These are phyloP conservation scores for Septoria linicola DNA, from an alignment of 2,329 filamentous ascomycete species.

Conservation along the genomic window DNA sequence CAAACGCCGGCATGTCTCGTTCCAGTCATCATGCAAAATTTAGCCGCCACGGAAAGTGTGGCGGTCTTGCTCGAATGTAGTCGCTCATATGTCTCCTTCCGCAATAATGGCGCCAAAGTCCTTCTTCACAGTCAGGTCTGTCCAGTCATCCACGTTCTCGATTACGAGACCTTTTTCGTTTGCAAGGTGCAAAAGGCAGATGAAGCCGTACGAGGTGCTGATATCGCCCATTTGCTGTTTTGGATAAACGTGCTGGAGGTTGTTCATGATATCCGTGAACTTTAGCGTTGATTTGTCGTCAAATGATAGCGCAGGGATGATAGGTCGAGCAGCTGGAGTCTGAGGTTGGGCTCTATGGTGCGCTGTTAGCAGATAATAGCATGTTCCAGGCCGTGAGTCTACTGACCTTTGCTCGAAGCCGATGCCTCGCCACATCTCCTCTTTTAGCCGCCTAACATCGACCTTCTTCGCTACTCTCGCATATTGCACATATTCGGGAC, in stretches of 20 bases:
- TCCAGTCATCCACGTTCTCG: slow-evolving; percentile 57
- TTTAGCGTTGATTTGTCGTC: slow-evolving; percentile 60
- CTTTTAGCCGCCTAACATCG: slow-evolving; percentile 62
- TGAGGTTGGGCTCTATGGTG: slow-evolving; percentile 16
- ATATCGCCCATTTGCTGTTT: slow-evolving; percentile 88
- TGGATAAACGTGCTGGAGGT: slow-evolving; percentile 80
- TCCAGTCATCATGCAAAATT: no score
- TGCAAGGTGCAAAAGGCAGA: slow-evolving; percentile 83
- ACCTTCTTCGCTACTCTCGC: slow-evolving; percentile 66
- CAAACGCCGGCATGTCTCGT: no score
- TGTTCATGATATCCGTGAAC: slow-evolving; percentile 91
- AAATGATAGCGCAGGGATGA: slow-evolving; percentile 28
- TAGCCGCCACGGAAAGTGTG: no score
- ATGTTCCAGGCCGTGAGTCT: neutral
- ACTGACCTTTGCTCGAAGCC: slow-evolving; percentile 45
- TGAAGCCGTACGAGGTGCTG: slow-evolving; percentile 90
- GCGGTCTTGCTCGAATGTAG: no score
- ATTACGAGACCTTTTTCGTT: slow-evolving; percentile 89
- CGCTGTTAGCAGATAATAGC: neutral
- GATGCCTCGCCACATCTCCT: slow-evolving; percentile 65
- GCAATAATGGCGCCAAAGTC: slow-evolving; percentile 40
- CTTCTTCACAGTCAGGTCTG: slow-evolving; percentile 50
- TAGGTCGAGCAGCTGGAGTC: slow-evolving; percentile 15
- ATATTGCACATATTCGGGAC: slow-evolving; percentile 66
- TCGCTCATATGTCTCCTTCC: slow-evolving; percentile 23